Conservation (phyloP, 2,329 filamentous ascomycete genomes). For the Penicillium crustosum region DNA sequence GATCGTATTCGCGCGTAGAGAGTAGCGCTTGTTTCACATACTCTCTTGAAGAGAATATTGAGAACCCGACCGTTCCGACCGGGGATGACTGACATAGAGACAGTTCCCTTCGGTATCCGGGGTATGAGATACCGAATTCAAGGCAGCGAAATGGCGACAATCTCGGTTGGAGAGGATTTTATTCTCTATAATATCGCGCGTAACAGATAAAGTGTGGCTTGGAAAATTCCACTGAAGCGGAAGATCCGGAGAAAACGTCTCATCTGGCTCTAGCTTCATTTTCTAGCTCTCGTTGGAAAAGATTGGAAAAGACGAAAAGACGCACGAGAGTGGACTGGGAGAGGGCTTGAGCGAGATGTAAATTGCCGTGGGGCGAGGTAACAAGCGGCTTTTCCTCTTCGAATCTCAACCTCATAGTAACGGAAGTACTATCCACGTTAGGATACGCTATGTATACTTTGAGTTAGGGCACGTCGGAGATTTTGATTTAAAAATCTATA, state of each 20-base stretch:
- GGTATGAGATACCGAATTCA: not conserved
- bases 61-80: not conserved
- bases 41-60: not conserved
- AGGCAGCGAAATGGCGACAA: not conserved
- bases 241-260: not conserved
- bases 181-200: not conserved
- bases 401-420: constrained; percentile 6
- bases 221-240: not conserved
- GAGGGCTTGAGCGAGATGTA: not conserved
- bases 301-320: too few relatives aligned
- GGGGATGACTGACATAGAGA: not conserved
- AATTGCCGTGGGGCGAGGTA: not conserved
- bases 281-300: not conserved
- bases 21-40: not conserved
- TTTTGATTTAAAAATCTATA: not conserved
- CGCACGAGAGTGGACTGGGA: not conserved
- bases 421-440: not conserved
- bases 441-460: too few relatives aligned
- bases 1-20: not conserved
- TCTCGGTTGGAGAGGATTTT: not conserved
- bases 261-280: not conserved
- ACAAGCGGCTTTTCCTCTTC: not conserved
- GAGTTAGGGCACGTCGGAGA: not conserved
- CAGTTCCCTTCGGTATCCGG: too few relatives aligned
- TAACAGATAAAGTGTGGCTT: not conserved